These are phyloP conservation scores for Quambalaria eucalypti DNA, from an alignment of 1,284 basidiomycete species.

Conservation along the genomic window DNA sequence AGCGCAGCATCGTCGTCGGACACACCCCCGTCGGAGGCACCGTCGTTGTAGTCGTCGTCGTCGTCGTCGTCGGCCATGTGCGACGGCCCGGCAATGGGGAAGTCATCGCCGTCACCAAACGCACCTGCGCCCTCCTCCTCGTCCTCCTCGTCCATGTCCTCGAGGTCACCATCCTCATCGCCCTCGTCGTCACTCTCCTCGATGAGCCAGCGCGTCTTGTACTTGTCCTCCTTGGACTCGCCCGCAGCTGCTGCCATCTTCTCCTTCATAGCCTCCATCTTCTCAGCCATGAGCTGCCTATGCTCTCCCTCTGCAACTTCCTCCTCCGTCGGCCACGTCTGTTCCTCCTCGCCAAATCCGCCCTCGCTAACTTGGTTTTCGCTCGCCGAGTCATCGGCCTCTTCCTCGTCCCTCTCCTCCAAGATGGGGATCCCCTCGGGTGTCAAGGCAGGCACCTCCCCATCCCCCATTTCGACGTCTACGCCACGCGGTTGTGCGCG, in stretches of 20 bases:
- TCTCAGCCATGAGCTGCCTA: conserved; percentile 11
- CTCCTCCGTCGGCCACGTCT: conserved; percentile 98
- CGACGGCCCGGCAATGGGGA: conserved; percentile 32
- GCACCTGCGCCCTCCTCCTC: conserved; percentile 44
- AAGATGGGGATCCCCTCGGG: conserved; percentile 46
- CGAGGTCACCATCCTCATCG: conserved; percentile 48
- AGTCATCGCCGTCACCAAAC: conserved; percentile 44
- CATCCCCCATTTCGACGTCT: conserved; percentile 9
- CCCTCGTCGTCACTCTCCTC: conserved; percentile 34
- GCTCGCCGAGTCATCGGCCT: conserved; percentile 78
- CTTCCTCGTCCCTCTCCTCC: conserved; percentile 55
- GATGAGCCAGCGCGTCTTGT: conserved; percentile 42
- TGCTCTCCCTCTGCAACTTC: conserved; percentile 58
- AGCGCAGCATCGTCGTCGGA: conserved; percentile 52
- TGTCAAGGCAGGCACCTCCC: not conserved
- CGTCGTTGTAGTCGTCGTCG: conserved; percentile 47
- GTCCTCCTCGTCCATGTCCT: conserved; percentile 52
- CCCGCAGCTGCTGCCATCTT: too few species aligned
- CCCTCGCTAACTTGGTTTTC: conserved; percentile 59
- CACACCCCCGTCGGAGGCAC: too few species aligned
- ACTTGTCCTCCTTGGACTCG: conserved; percentile 26
- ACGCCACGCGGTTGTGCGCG: not conserved
- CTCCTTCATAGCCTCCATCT: not conserved
- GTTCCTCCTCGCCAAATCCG: conserved; percentile 53
- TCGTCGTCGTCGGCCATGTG: conserved; percentile 20